Conservation (phyloP, 495 filamentous ascomycete genomes). For the Aspergillus sparsus region DNA sequence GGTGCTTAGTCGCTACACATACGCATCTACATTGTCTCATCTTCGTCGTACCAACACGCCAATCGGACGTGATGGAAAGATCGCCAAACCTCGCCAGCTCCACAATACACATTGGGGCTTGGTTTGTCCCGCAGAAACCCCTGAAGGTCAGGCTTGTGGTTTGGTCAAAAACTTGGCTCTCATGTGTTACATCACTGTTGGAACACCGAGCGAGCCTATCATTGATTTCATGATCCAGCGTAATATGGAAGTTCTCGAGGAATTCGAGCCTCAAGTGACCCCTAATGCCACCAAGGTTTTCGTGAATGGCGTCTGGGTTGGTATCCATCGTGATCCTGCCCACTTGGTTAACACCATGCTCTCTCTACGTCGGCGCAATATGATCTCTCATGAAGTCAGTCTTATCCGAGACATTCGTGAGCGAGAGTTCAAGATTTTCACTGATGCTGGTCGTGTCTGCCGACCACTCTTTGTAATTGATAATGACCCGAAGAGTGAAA, state of each 20-base stretch:
- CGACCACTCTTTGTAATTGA: slow-evolving; percentile 90
- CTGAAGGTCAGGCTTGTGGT: slow-evolving; percentile 97
- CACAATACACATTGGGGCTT: slow-evolving; percentile 99
- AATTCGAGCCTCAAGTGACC: slow-evolving; percentile 85
- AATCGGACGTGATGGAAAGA: slow-evolving; percentile 95
- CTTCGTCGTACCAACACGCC: slow-evolving; percentile 95
- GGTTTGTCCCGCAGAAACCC: slow-evolving; percentile 96
- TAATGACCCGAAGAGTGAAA: slow-evolving; percentile 65
- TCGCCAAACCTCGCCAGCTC: slow-evolving; percentile 95
- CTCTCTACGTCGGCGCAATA: slow-evolving; percentile 70
- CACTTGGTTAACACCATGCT: slow-evolving; percentile 76
- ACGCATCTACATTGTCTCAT: slow-evolving; percentile 94
- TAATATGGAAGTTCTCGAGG: slow-evolving; percentile 94
- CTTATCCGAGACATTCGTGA: slow-evolving; percentile 94
- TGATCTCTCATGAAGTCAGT: slow-evolving; percentile 86
- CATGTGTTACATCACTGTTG: slow-evolving; percentile 97
- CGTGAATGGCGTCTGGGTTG: slow-evolving; percentile 97
- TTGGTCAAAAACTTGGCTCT: slow-evolving; percentile 97
- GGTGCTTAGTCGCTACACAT: slow-evolving; percentile 97
- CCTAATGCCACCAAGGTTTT: slow-evolving; percentile 97
- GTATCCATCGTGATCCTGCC: slow-evolving; percentile 76
- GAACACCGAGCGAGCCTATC: slow-evolving; percentile 84
- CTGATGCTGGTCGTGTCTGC: slow-evolving; percentile 92
- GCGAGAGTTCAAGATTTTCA: slow-evolving; percentile 97
- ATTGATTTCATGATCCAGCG: slow-evolving; percentile 91